A percentile compares a stretch with the other conserved stretches of the same genome.
phyloP scores from a whole-genome alignment of 495 filamentous ascomycete species.

The Aspergillus nanangensis region DNA sequence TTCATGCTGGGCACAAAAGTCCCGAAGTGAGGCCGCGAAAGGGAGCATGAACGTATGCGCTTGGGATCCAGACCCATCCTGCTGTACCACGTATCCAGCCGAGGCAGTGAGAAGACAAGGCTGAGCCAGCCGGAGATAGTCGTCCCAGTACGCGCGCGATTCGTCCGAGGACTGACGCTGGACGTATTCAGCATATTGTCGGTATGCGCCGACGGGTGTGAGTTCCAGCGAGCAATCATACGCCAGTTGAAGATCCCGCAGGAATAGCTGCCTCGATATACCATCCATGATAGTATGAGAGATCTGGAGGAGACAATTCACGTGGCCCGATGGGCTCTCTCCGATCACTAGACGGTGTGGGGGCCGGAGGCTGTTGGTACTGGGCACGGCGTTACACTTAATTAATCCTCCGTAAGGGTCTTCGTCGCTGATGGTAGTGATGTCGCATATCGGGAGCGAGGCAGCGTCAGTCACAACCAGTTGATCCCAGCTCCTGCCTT shows the following conservation, averaged over 20 bases:
- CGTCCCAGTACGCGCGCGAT: no score
- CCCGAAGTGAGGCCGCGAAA: background rate
- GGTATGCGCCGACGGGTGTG: background rate
- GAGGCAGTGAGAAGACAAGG: no score
- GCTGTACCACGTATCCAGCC: no score
- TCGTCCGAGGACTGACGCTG: background rate
- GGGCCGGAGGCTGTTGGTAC: background rate
- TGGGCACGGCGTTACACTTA: no score
- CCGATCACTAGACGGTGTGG: background rate
- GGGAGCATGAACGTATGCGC: background rate
- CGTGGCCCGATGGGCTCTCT: no score
- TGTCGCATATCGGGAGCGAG: no score
- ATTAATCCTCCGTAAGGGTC: no score
- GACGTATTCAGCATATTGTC: background rate
- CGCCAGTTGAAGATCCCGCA: background rate
- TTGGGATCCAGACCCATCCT: no score
- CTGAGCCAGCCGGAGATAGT: no score
- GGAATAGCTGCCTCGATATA: background rate
- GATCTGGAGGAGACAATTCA: background rate
- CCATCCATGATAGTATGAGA: background rate
- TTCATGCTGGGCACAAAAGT: slow-evolving; percentile 15
- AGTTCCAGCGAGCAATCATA: background rate
- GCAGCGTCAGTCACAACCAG: no score
- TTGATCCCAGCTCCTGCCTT: no score
- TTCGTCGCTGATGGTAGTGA: background rate